A percentile compares a stretch with the other conserved stretches of the same genome.
Evolutionary conservation across 257 asterid species (phyloP).

Genomic region (Solanum etuberosum): DNA sequence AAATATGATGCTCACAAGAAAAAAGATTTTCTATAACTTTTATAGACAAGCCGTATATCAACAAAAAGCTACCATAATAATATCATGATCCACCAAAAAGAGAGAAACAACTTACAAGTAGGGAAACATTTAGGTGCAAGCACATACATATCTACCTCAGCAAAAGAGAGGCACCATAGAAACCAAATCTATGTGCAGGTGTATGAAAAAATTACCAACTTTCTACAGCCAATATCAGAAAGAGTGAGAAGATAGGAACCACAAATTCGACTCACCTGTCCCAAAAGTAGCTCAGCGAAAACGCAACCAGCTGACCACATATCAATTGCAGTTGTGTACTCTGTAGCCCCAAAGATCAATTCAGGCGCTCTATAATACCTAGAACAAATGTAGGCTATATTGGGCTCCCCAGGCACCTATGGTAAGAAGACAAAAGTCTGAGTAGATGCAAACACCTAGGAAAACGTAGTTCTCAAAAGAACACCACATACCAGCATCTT

Average conservation of each 20-base stretch:
- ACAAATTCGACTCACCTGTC: slow-evolving; percentile 42
- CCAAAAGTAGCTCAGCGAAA: slow-evolving; percentile 74
- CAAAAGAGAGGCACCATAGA: neutral
- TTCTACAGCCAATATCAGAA: neutral
- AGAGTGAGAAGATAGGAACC: neutral
- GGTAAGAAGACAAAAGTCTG: slow-evolving; percentile 2
- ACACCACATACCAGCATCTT: slow-evolving; percentile 61
- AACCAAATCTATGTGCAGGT: no score
- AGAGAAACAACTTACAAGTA: neutral
- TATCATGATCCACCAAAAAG: neutral
- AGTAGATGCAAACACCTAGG: neutral
- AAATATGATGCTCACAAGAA: neutral
- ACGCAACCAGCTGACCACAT: slow-evolving; percentile 90
- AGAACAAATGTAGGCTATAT: slow-evolving; percentile 83
- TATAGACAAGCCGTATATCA: neutral
- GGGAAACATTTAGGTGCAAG: neutral
- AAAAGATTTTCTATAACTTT: neutral
- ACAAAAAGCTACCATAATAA: neutral
- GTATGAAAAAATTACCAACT: neutral
- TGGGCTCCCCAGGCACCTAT: slow-evolving; percentile 85
- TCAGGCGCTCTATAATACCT: slow-evolving; percentile 83
- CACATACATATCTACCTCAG: neutral
- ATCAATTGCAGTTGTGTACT: slow-evolving; percentile 67
- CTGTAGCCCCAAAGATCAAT: slow-evolving; percentile 84
- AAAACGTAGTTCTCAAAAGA: neutral